Percentiles rank a stretch among this genome's conserved stretches.
phyloP scores from a whole-genome alignment of 352 stramenopile species.

The Phytopythium sindhum region DNA sequence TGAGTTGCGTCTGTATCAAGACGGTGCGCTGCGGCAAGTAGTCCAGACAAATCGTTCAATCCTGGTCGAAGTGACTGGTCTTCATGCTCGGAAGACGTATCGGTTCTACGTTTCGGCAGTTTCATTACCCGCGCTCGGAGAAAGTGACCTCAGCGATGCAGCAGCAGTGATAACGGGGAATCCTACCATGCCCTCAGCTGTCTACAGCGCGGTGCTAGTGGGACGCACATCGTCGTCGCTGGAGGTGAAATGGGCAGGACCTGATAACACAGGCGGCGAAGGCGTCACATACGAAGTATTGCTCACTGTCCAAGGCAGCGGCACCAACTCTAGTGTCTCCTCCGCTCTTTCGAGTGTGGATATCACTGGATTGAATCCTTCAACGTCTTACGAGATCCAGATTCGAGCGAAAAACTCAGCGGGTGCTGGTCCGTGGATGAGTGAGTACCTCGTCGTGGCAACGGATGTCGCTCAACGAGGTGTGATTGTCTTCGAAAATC shows the following conservation, averaged over 20 bases:
- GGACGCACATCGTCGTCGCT: constrained; percentile 28
- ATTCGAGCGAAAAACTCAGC: constrained; percentile 36
- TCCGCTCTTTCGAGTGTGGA: constrained; percentile 7
- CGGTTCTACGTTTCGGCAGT: constrained; percentile 27
- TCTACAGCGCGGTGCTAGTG: constrained; percentile 29
- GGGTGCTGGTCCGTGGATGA: constrained; percentile 34
- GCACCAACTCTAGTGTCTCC: background rate
- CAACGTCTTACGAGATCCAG: constrained; percentile 33
- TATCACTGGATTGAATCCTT: constrained; percentile 24
- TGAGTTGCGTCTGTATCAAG: constrained; percentile 35
- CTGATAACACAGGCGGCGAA: constrained; percentile 40
- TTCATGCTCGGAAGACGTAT: constrained; percentile 32
- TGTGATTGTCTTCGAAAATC: constrained; percentile 20
- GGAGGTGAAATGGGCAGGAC: constrained; percentile 30
- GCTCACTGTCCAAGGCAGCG: constrained; percentile 12
- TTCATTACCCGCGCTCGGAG: constrained; percentile 21
- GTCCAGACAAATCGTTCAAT: constrained; percentile 14
- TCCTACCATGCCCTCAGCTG: constrained; percentile 29
- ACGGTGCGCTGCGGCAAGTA: constrained; percentile 24
- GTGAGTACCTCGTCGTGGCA: constrained; percentile 8
- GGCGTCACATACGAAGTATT: constrained; percentile 32
- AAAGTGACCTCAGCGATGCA: constrained; percentile 28
- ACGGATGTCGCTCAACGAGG: constrained; percentile 52
- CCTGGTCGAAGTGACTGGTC: constrained; percentile 18
- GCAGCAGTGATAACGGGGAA: constrained; percentile 22